Base-by-base conservation (phyloP, 768 basidiomycete species). In the Suillus americanus region DNA sequence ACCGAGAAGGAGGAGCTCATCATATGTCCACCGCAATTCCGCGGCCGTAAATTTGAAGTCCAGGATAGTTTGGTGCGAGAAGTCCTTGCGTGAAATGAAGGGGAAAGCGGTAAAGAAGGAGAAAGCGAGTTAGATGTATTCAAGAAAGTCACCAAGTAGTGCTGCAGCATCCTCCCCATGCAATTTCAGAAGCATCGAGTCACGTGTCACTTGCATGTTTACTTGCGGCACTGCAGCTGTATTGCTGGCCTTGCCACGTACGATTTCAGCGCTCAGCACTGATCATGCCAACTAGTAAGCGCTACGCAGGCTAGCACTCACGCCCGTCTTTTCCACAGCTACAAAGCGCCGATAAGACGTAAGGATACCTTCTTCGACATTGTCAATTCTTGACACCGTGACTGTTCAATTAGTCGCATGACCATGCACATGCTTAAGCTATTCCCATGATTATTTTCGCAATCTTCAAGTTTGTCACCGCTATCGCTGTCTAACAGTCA, bases 1-100 rank as follows among this genome's bases (percentile, higher is more conserved):
- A 70, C 50, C 3, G 74, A 75, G 59, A 60, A 40, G 38, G 57
- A 59, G 18, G 57, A 59, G 18, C 38, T 59, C 57, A 59, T 59
- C 10, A 20, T 41, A 12, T 16, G 23, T 57, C 37, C 37, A 57
- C 37, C n/a, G 25, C 10, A 35, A 54, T n/a, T 54, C 33, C n/a
- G 20, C 20, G 20, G 20, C 35, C n/a, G 3, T 7, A n/a, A 35
- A 33, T 35, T n/a, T 20, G 35, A 54, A 54, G 12, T 35, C 5
- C 33, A 35, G 12, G 0, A 30, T 54, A 13, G 20, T 54, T 33
- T n/a, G 3, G 20, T 33, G 35, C 1, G 20, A 6, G 4, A 0
- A 54, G 20, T n/a, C 18, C 33, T 54, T 12, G 30, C 20, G 20
- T n/a, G 12, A n/a, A n/a, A 54, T n/a, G 35, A 35, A n/a, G 12